Evolutionary conservation across 2,329 filamentous ascomycete genomes (phyloP).

Genomic region (Pyricularia sp.): DNA sequence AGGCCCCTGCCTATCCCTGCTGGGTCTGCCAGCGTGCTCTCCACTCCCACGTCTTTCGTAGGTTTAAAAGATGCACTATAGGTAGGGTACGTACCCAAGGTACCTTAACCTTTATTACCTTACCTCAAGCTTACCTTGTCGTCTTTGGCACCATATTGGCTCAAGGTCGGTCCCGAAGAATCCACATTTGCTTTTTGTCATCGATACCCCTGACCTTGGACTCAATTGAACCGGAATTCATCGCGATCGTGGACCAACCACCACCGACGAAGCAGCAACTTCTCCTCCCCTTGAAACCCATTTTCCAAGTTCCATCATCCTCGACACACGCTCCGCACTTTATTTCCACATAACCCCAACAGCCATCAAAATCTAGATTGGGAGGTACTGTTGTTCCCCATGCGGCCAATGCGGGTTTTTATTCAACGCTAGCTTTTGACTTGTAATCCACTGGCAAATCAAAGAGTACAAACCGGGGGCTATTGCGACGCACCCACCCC

Average conservation of each 20-base stretch:
- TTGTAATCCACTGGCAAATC: not conserved
- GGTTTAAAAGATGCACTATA: not conserved
- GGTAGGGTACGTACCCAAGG: too few relatives aligned
- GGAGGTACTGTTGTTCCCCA: not conserved
- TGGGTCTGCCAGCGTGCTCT: not conserved
- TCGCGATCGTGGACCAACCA: slow-evolving; percentile 4
- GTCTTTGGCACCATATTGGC: too few relatives aligned
- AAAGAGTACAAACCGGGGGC: not conserved
- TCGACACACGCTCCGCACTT: not conserved
- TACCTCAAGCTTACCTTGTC: too few relatives aligned
- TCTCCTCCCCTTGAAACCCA: slow-evolving; percentile 5
- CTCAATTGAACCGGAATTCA: not conserved
- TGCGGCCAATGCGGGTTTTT: not conserved
- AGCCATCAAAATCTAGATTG: not conserved
- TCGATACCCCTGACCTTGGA: slow-evolving; percentile 1
- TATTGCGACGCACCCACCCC: not conserved
- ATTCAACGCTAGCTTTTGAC: not conserved
- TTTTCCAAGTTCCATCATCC: not conserved
- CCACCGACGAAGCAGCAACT: not conserved
- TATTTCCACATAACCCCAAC: not conserved
- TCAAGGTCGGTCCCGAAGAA: not conserved
- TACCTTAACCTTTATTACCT: too few relatives aligned
- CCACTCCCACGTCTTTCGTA: not conserved
- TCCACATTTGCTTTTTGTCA: not conserved
- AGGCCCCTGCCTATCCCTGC: not conserved